phyloP scores from a whole-genome alignment of 345 rosid genomes.

The Populus alba region DNA sequence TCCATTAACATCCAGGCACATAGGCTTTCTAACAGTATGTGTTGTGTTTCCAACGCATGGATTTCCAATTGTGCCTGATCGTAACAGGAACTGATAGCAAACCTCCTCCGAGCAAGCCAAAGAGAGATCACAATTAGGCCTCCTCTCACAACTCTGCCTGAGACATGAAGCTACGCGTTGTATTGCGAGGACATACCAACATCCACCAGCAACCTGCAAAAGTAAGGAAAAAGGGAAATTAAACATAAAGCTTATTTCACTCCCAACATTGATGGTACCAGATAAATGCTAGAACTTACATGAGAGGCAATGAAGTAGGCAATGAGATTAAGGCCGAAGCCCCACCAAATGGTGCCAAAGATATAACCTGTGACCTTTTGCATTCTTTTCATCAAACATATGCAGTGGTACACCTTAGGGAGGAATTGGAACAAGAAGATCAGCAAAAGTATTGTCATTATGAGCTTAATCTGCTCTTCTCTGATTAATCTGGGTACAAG shows the following conservation, averaged over 20 bases:
- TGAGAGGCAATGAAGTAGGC: conserved; percentile 94
- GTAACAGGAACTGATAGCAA: conserved; percentile 48
- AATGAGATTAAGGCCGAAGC: conserved; percentile 80
- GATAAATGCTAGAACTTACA: conserved; percentile 30
- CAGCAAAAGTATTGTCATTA: conserved; percentile 61
- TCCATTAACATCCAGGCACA: conserved; percentile 68
- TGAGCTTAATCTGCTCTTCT: conserved; percentile 57
- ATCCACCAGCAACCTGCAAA: conserved; percentile 78
- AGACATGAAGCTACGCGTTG: conserved; percentile 80
- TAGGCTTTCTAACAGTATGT: conserved; percentile 35
- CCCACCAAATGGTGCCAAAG: conserved; percentile 98
- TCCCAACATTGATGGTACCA: neutral
- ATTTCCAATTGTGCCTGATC: conserved; percentile 28
- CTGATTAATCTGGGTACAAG: conserved; percentile 60
- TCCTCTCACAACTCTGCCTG: conserved; percentile 55
- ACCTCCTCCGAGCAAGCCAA: conserved; percentile 66
- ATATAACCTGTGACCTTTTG: conserved; percentile 85
- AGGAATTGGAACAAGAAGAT: conserved; percentile 58
- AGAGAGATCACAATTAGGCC: conserved; percentile 43
- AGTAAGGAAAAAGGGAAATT: neutral
- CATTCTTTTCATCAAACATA: conserved; percentile 74
- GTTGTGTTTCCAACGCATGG: conserved; percentile 58
- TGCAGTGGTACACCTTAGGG: conserved; percentile 84
- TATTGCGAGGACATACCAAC: conserved; percentile 88
- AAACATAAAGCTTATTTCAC: neutral